phyloP scores from a whole-genome alignment of 1,284 basidiomycete genomes.

The Leucoagaricus sp. region DNA sequence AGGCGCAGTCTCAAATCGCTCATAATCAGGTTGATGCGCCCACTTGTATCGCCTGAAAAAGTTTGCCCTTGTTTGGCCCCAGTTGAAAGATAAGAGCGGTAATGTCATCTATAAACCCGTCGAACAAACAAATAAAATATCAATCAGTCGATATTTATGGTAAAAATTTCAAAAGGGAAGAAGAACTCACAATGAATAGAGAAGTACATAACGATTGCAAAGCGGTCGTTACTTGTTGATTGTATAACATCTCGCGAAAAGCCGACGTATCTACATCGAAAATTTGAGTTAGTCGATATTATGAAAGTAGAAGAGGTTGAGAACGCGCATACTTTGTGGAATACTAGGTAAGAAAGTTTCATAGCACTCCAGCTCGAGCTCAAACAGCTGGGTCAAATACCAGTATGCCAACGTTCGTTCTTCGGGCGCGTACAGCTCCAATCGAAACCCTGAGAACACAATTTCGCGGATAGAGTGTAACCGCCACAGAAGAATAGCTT shows the following conservation, averaged over 20 bases:
- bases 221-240: constrained; percentile 50
- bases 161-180: background rate
- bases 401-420: constrained; percentile 77
- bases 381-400: constrained; percentile 59
- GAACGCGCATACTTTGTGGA: constrained; percentile 36
- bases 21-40: constrained; percentile 62
- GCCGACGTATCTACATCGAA: constrained; percentile 40
- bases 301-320: background rate
- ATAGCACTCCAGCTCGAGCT: constrained; percentile 54
- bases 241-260: constrained; percentile 49
- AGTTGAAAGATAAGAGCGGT: constrained; percentile 37
- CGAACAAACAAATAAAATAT: background rate
- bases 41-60: constrained; percentile 73
- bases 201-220: constrained; percentile 53
- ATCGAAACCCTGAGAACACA: constrained; percentile 73
- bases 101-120: constrained; percentile 30
- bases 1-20: constrained; percentile 39
- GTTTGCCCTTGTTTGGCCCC: constrained; percentile 42
- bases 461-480: constrained; percentile 66
- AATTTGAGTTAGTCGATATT: background rate
- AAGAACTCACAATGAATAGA: constrained; percentile 42
- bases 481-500: constrained; percentile 56
- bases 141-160: background rate
- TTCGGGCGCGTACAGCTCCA: constrained; percentile 68
- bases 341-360: constrained; percentile 46